Conservation (phyloP, 257 asterid species). For the Penstemon newberryi region DNA sequence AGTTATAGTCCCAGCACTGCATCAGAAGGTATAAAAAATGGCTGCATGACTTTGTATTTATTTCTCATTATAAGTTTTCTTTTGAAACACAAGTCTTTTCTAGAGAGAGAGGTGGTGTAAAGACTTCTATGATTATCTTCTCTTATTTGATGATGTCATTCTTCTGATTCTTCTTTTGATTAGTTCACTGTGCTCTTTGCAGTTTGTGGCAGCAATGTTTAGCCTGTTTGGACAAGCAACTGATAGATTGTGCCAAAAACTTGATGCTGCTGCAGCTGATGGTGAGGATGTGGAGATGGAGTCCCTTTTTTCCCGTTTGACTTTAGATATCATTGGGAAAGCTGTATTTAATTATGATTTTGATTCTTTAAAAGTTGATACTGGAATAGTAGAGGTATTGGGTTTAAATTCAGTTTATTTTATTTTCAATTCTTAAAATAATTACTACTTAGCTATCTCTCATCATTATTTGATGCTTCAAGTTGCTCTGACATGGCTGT, state of each 20-base stretch:
- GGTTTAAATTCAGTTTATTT: slow-evolving; percentile 21
- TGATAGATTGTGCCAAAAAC: slow-evolving; percentile 77
- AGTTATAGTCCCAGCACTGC: slow-evolving; percentile 93
- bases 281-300: slow-evolving; percentile 98
- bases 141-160: neutral
- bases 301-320: slow-evolving; percentile 94
- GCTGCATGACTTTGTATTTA: neutral
- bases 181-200: slow-evolving; percentile 23
- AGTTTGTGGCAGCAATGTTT: slow-evolving; percentile 96
- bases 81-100: neutral
- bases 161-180: neutral
- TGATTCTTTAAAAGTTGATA: slow-evolving; percentile 81
- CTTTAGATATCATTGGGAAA: slow-evolving; percentile 96
- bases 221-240: slow-evolving; percentile 87
- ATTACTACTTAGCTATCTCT: slow-evolving; percentile 7
- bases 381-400: slow-evolving; percentile 89
- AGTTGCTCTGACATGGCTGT: slow-evolving; percentile 25
- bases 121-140: neutral
- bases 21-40: slow-evolving; percentile 67
- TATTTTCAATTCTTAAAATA: slow-evolving; percentile 11
- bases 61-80: neutral
- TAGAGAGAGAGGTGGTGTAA: neutral
- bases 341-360: slow-evolving; percentile 96
- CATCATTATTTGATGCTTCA: slow-evolving; percentile 16
- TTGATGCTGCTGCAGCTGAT: slow-evolving; percentile 88